phyloP scores from a whole-genome alignment of 176 grass and related monocot species.

The Aegilops bicornis region DNA sequence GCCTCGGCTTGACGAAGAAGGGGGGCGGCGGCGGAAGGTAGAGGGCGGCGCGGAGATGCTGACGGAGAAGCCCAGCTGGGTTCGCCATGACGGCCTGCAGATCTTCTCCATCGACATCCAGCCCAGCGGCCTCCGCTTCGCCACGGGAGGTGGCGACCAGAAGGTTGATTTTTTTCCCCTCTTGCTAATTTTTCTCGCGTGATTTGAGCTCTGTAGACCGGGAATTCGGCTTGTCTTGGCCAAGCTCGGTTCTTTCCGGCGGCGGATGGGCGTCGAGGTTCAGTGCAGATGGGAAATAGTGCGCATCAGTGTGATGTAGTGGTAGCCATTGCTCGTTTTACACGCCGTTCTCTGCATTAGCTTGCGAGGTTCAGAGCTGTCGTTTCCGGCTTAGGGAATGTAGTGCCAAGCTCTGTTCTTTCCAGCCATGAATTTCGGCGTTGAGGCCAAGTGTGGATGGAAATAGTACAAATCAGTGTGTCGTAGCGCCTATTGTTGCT shows the following conservation, averaged over 20 bases:
- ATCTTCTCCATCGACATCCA: slow-evolving; percentile 99
- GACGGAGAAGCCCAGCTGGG: slow-evolving; percentile 85
- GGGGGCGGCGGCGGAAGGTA: neutral
- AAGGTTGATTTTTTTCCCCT: slow-evolving; percentile 43
- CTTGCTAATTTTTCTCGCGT: neutral
- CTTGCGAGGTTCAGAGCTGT: neutral
- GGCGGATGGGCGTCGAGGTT: neutral
- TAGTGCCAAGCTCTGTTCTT: neutral
- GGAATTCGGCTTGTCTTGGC: neutral
- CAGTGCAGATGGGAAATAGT: neutral
- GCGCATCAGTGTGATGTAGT: neutral
- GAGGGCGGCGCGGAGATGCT: slow-evolving; percentile 49
- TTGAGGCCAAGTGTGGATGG: neutral
- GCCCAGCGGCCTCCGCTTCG: slow-evolving; percentile 70
- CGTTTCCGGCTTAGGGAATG: neutral
- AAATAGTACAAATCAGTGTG: neutral
- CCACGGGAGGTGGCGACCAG: slow-evolving; percentile 95
- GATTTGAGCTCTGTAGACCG: neutral
- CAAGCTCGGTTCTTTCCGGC: neutral
- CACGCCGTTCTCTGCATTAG: neutral
- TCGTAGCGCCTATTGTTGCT: neutral
- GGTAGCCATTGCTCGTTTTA: neutral
- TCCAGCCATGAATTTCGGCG: neutral
- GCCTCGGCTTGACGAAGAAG: neutral
- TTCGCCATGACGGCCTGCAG: slow-evolving; percentile 91